Conservation (phyloP, 176 grass and related monocot species). For the Pontederia crassipes region DNA sequence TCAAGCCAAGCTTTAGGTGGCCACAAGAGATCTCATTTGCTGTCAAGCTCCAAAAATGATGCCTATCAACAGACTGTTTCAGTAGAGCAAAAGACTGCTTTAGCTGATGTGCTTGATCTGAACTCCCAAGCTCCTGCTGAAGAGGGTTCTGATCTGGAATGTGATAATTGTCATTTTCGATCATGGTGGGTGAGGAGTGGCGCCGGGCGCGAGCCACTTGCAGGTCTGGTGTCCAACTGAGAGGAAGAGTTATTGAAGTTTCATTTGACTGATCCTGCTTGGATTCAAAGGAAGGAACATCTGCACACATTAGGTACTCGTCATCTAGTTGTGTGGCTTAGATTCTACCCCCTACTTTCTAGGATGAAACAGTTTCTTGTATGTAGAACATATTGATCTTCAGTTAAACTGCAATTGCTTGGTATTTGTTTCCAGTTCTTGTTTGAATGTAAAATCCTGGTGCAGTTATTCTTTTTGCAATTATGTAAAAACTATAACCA, state of each 20-base stretch:
- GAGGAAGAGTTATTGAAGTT: not conserved
- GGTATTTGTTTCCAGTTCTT: not conserved
- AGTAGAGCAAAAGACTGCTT: too few relatives aligned
- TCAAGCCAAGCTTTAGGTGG: conserved; percentile 13
- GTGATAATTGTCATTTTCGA: not conserved
- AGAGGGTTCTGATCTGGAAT: too few relatives aligned
- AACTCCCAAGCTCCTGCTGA: too few relatives aligned
- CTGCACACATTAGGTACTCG: too few relatives aligned
- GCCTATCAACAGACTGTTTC: not conserved
- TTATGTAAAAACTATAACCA: not conserved
- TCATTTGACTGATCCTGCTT: conserved; percentile 7
- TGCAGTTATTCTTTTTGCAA: not conserved
- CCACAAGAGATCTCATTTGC: conserved; percentile 10
- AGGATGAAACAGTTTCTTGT: too few relatives aligned
- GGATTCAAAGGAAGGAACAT: too few relatives aligned
- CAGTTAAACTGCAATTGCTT: too few relatives aligned
- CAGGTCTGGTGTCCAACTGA: too few relatives aligned
- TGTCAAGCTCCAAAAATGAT: not conserved
- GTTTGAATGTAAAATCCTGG: not conserved
- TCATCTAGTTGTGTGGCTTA: too few relatives aligned
- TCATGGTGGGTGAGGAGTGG: not conserved
- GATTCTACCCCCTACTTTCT: too few relatives aligned
- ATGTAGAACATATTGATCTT: too few relatives aligned
- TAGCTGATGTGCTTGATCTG: too few relatives aligned
- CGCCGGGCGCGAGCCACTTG: not conserved